Percentiles rank a stretch among this genome's conserved stretches.
Evolutionary conservation across 2,329 filamentous ascomycete genomes (phyloP).

Genomic region (Tricladium varicosporioides): DNA sequence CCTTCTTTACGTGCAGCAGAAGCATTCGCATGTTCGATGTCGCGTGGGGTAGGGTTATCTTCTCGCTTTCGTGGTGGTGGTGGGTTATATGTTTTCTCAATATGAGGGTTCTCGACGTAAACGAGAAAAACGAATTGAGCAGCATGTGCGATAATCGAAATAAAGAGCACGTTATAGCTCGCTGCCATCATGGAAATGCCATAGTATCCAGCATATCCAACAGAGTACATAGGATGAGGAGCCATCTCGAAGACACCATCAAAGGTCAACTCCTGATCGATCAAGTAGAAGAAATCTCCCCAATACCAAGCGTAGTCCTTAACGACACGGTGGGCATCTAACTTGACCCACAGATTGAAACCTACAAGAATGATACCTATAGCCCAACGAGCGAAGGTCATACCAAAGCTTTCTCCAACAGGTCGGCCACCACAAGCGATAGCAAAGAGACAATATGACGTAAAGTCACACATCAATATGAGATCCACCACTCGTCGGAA

Average conservation of each 20-base stretch:
- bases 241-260: constrained; percentile 99
- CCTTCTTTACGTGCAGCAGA: constrained; percentile 36
- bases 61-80: constrained; percentile 66
- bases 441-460: constrained; percentile 94
- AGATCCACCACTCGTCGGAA: constrained; percentile 94
- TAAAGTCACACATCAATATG: constrained; percentile 98
- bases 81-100: constrained; percentile 95
- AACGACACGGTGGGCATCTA: constrained; percentile 95
- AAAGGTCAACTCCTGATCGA: constrained; percentile 96
- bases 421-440: constrained; percentile 81
- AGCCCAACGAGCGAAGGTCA: constrained; percentile 74
- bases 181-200: constrained; percentile 97
- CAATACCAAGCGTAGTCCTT: constrained; percentile 99
- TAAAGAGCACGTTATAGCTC: constrained; percentile 96
- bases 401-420: constrained; percentile 63
- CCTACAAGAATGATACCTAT: constrained; percentile 75
- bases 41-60: constrained; percentile 28
- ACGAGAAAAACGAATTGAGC: constrained; percentile 93
- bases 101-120: constrained; percentile 93
- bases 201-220: constrained; percentile 97
- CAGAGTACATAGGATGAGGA: constrained; percentile 97
- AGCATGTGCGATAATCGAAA: constrained; percentile 91
- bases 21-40: constrained; percentile 36
- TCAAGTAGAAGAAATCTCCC: constrained; percentile 98
- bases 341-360: constrained; percentile 98